These are phyloP conservation scores for Pseudocercospora macadamiae DNA, from an alignment of 2,329 filamentous ascomycete species.

Conservation along the genomic window DNA sequence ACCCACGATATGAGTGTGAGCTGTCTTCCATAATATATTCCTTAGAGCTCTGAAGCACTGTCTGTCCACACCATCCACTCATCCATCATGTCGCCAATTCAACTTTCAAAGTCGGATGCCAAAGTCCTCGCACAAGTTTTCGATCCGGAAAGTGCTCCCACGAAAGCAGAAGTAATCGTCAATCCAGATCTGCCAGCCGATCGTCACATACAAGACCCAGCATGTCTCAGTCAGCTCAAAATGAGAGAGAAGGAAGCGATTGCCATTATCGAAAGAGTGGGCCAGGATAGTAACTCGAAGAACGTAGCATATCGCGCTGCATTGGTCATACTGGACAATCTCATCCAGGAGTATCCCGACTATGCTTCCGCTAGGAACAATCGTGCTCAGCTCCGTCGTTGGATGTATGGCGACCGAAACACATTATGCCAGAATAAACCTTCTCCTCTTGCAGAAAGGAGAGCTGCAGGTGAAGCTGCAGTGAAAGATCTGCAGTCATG, in stretches of 20 bases:
- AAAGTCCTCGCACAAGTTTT: slow-evolving; percentile 49
- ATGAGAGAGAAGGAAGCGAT: slow-evolving; percentile 32
- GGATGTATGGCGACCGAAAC: slow-evolving; percentile 57
- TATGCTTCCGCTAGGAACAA: slow-evolving; percentile 79
- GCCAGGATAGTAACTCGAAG: slow-evolving; percentile 20
- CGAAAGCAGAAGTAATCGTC: slow-evolving; percentile 29
- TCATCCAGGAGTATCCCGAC: slow-evolving; percentile 62
- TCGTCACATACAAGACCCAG: slow-evolving; percentile 23
- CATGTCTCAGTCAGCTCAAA: slow-evolving; percentile 25
- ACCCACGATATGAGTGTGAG: neutral
- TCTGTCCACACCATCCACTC: neutral
- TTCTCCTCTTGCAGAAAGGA: slow-evolving; percentile 1
- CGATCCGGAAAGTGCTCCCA: slow-evolving; percentile 34
- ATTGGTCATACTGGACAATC: slow-evolving; percentile 51
- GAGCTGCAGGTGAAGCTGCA: slow-evolving; percentile 16
- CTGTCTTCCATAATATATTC: neutral
- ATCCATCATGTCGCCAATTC: slow-evolving; percentile 18
- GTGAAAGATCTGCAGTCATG: slow-evolving; percentile 48
- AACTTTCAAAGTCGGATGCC: slow-evolving; percentile 42
- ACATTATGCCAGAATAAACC: slow-evolving; percentile 22
- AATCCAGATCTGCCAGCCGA: slow-evolving; percentile 32
- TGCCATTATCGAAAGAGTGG: slow-evolving; percentile 30
- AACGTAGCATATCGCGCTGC: slow-evolving; percentile 28
- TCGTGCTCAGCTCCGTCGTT: slow-evolving; percentile 62
- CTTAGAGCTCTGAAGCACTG: neutral